phyloP scores from a whole-genome alignment of 805 yeast species.

The Yarrowia sp. region DNA sequence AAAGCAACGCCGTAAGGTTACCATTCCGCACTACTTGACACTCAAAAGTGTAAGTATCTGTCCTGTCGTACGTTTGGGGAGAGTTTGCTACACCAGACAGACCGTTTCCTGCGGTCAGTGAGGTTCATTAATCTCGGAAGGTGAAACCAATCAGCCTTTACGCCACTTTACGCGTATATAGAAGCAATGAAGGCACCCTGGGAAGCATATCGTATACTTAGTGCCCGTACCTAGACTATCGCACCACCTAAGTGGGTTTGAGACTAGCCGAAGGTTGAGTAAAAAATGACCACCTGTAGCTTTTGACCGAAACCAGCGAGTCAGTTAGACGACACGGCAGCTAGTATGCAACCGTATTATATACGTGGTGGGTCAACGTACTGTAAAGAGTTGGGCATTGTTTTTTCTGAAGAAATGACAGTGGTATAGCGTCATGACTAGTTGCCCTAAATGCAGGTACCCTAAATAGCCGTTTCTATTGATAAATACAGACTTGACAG shows the following conservation, averaged over 20 bases:
- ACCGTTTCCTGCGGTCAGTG: background rate
- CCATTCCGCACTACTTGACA: background rate
- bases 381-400: background rate
- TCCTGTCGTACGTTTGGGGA: constrained; percentile 13
- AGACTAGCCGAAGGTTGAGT: background rate
- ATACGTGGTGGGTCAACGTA: background rate
- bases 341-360: background rate
- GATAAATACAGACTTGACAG: background rate
- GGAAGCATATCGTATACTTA: background rate
- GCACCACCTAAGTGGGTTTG: background rate
- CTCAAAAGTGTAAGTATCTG: background rate
- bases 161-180: too few species aligned
- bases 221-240: background rate
- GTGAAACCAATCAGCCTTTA: too few species aligned
- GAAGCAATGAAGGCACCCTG: too few species aligned
- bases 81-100: background rate
- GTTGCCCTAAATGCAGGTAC: constrained; percentile 2
- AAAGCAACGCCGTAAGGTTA: background rate
- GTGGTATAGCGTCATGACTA: too few species aligned
- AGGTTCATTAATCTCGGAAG: too few species aligned
- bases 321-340: background rate
- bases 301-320: too few species aligned
- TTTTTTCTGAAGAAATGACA: too few species aligned
- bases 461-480: background rate
- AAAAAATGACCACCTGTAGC: background rate